Percentiles rank a stretch among this genome's conserved stretches.
phyloP scores from a whole-genome alignment of 768 basidiomycete species.

The Lactifluus rugatus region DNA sequence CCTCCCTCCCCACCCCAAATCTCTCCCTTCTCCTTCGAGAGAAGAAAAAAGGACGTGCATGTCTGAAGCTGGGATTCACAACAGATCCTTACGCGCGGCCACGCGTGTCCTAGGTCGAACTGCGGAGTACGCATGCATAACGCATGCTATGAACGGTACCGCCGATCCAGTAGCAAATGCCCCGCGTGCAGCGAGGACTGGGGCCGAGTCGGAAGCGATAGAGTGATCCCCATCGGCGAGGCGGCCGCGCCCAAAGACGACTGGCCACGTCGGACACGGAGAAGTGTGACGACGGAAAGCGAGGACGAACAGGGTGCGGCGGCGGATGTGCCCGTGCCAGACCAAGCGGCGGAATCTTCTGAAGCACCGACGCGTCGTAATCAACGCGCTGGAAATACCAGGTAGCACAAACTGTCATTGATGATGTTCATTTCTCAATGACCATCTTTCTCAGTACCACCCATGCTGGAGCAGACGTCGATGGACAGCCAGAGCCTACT shows the following conservation, averaged over 20 bases:
- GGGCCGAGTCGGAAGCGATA: conserved; percentile 41
- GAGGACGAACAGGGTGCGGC: conserved; percentile 36
- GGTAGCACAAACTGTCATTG: not conserved
- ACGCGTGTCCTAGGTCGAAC: conserved; percentile 47
- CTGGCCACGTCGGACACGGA: conserved; percentile 14
- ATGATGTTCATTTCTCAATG: not conserved
- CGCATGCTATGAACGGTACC: conserved; percentile 51
- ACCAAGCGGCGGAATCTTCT: not conserved
- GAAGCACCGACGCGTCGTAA: not conserved
- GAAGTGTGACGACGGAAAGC: conserved; percentile 32
- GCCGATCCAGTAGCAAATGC: conserved; percentile 37
- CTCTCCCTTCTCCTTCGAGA: not conserved
- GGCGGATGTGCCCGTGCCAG: not conserved
- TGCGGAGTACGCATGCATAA: conserved; percentile 58
- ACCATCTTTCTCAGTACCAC: conserved; percentile 20
- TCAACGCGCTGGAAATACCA: conserved; percentile 1
- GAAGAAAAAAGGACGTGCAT: not conserved
- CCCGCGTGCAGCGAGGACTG: conserved; percentile 51
- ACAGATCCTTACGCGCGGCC: conserved; percentile 61
- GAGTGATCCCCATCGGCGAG: conserved; percentile 56
- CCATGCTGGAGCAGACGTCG: conserved; percentile 33
- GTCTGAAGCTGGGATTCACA: too few species aligned
- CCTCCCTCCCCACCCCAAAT: not conserved
- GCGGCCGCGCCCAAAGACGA: conserved; percentile 23
- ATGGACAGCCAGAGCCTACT: conserved; percentile 36